A percentile compares a stretch with the other conserved stretches of the same genome.
phyloP scores from a whole-genome alignment of 2,329 filamentous ascomycete genomes.

The Clarireedia homoeocarpa region DNA sequence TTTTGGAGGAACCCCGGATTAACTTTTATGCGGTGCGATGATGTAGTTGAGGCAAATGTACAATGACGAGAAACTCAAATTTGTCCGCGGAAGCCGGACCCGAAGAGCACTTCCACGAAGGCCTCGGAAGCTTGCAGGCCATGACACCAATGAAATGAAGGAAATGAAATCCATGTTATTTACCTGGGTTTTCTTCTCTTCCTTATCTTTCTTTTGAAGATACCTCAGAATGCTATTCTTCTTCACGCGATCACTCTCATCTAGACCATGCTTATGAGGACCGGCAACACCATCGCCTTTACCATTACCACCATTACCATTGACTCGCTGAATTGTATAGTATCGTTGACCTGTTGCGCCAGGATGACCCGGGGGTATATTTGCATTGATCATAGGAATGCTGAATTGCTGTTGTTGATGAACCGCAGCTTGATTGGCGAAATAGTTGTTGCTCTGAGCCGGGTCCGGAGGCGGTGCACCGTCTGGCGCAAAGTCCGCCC shows the following conservation, averaged over 20 bases:
- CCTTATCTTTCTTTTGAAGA: slow-evolving; percentile 56
- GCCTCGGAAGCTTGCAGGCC: too few relatives aligned
- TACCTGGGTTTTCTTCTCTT: slow-evolving; percentile 52
- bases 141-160: too few relatives aligned
- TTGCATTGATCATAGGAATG: slow-evolving; percentile 34
- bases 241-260: slow-evolving; percentile 71
- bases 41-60: not conserved
- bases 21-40: not conserved
- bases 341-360: slow-evolving; percentile 46
- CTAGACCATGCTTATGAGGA: slow-evolving; percentile 66
- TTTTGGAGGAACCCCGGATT: too few relatives aligned
- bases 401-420: slow-evolving; percentile 32
- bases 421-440: slow-evolving; percentile 18
- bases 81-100: too few relatives aligned
- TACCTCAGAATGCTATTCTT: slow-evolving; percentile 69
- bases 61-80: not conserved
- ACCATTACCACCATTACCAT: slow-evolving; percentile 67
- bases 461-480: slow-evolving; percentile 19
- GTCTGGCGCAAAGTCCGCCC: slow-evolving; percentile 27
- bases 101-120: too few relatives aligned
- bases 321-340: slow-evolving; percentile 71
- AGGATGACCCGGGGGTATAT: slow-evolving; percentile 36
- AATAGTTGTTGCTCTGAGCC: slow-evolving; percentile 25
- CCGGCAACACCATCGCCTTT: slow-evolving; percentile 62
- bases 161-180: slow-evolving; percentile 8